phyloP scores from a whole-genome alignment of 1,284 basidiomycete genomes.

The Ganoderma leucocontextum region DNA sequence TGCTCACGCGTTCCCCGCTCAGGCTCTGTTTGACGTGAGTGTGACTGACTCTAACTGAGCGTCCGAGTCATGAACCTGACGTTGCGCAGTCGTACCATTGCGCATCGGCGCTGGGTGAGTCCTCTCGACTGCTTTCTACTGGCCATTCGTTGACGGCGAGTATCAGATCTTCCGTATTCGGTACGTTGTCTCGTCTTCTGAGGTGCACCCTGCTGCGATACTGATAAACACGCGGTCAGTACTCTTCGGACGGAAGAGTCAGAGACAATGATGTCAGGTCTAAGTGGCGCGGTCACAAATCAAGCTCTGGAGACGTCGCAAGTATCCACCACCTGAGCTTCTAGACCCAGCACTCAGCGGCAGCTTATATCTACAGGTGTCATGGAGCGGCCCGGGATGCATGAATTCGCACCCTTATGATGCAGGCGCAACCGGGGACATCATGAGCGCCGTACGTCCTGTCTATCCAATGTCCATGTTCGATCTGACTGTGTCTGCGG shows the following conservation, averaged over 20 bases:
- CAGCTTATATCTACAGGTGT: constrained; percentile 87
- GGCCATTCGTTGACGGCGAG: neutral
- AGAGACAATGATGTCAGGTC: constrained; percentile 56
- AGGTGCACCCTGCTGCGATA: neutral
- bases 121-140: neutral
- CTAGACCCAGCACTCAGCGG: neutral
- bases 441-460: constrained; percentile 78
- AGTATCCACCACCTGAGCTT: neutral
- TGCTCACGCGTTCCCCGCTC: neutral
- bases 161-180: constrained; percentile 67
- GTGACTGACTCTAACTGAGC: constrained; percentile 18
- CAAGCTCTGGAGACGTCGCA: constrained; percentile 62
- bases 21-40: constrained; percentile 74
- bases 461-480: neutral
- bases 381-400: constrained; percentile 77
- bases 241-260: constrained; percentile 63
- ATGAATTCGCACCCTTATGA: constrained; percentile 91
- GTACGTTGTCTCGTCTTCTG: constrained; percentile 43
- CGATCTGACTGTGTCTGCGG: neutral
- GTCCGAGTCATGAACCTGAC: neutral
- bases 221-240: constrained; percentile 47
- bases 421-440: constrained; percentile 86
- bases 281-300: constrained; percentile 42
- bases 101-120: constrained; percentile 64
- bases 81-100: constrained; percentile 65